These are phyloP conservation scores for Fusarium ambrosium DNA, from an alignment of 2,329 filamentous ascomycete species.

Conservation along the genomic window DNA sequence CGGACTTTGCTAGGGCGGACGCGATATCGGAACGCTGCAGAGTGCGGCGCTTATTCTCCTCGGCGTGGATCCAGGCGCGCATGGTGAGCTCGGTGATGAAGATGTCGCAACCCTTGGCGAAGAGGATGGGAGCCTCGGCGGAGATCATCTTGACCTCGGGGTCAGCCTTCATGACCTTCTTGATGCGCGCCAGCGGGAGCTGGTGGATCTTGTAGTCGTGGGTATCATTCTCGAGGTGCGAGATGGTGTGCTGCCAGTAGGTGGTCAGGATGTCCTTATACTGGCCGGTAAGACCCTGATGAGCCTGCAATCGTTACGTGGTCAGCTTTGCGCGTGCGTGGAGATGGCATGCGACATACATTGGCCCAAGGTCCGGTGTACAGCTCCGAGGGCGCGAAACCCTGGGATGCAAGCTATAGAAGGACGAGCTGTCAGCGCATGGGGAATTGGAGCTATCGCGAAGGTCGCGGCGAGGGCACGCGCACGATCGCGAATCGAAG, in stretches of 20 bases:
- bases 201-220: slow-evolving; percentile 99
- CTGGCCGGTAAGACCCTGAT: slow-evolving; percentile 91
- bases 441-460: slow-evolving; percentile 9
- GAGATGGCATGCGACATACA: slow-evolving; percentile 65
- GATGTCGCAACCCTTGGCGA: slow-evolving; percentile 98
- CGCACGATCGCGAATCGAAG: neutral
- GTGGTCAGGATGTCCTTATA: slow-evolving; percentile 98
- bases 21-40: slow-evolving; percentile 97
- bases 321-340: neutral
- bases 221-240: slow-evolving; percentile 91
- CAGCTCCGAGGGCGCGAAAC: slow-evolving; percentile 91
- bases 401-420: slow-evolving; percentile 82
- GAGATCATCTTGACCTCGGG: slow-evolving; percentile 99
- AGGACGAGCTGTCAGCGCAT: slow-evolving; percentile 21
- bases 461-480: neutral
- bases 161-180: slow-evolving; percentile 99
- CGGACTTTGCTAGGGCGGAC: slow-evolving; percentile 93
- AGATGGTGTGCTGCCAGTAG: slow-evolving; percentile 99
- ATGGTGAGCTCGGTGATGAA: slow-evolving; percentile 99
- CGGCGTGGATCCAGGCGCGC: slow-evolving; percentile 99
- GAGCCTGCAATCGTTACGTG: slow-evolving; percentile 72
- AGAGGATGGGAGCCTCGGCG: slow-evolving; percentile 95
- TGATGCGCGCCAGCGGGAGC: slow-evolving; percentile 95
- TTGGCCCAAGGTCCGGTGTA: slow-evolving; percentile 97
- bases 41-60: slow-evolving; percentile 97